phyloP scores from a whole-genome alignment of 2,329 filamentous ascomycete species.

The Leptographium galeiforme region DNA sequence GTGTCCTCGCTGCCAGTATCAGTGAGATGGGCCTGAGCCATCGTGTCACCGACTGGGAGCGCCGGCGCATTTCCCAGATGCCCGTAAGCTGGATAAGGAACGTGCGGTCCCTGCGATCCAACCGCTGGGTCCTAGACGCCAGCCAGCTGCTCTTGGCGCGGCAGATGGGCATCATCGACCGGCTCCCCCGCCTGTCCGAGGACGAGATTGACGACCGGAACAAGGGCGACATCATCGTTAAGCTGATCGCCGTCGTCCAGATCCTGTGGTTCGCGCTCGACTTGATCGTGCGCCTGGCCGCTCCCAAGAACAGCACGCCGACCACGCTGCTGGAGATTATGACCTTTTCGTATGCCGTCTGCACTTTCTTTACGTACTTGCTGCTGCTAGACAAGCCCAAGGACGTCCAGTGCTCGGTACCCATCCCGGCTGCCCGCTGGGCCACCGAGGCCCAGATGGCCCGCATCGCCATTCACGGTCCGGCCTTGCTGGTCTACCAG shows the following conservation, averaged over 20 bases:
- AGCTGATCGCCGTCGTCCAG: constrained; percentile 14
- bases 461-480: constrained; percentile 1
- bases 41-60: not conserved
- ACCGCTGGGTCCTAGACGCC: constrained; percentile 10
- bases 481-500: no score
- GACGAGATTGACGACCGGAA: constrained; percentile 12
- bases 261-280: constrained; percentile 14
- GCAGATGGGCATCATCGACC: constrained; percentile 10
- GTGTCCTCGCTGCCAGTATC: not conserved
- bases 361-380: constrained; percentile 6
- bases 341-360: constrained; percentile 14
- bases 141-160: constrained; percentile 12
- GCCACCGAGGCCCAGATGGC: not conserved
- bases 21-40: not conserved
- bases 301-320: constrained; percentile 10
- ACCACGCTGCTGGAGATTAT: constrained; percentile 14
- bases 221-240: constrained; percentile 15
- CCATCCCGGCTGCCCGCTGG: not conserved
- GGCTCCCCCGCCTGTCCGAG: constrained; percentile 11
- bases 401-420: constrained; percentile 2
- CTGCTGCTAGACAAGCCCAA: constrained; percentile 7
- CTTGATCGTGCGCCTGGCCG: constrained; percentile 11
- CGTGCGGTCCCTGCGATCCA: not conserved
- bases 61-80: not conserved
- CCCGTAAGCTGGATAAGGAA: not conserved